Percentiles rank a stretch among this genome's conserved stretches.
Evolutionary conservation across 345 rosid species (phyloP).

Genomic region (Raphanus sativus): DNA sequence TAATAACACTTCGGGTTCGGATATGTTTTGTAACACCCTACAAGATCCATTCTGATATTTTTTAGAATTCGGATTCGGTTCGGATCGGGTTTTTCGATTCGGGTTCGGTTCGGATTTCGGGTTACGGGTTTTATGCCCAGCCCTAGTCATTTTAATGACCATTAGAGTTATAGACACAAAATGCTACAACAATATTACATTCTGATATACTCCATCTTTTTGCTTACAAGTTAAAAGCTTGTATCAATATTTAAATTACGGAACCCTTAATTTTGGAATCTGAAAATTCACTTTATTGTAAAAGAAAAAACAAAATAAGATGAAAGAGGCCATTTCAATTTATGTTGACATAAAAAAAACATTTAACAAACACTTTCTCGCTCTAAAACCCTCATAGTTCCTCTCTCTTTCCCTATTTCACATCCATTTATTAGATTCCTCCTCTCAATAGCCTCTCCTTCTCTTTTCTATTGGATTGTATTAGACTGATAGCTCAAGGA

Average conservation of each 20-base stretch:
- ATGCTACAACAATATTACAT: not conserved
- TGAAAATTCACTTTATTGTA: not conserved
- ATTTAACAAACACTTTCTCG: conserved; percentile 31
- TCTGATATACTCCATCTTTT: not conserved
- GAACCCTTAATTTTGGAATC: not conserved
- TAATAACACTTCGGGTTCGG: no score
- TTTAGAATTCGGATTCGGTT: no score
- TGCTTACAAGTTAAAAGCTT: not conserved
- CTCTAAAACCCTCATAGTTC: conserved; percentile 34
- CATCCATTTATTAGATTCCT: conserved; percentile 75
- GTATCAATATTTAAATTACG: not conserved
- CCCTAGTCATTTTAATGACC: conserved; percentile 25
- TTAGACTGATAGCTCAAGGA: conserved; percentile 52
- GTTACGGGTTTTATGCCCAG: no score
- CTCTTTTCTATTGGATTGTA: conserved; percentile 59
- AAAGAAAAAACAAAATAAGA: not conserved
- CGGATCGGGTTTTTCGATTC: no score
- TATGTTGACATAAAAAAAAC: not conserved
- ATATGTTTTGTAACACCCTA: no score
- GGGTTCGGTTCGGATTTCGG: no score
- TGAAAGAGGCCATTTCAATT: not conserved
- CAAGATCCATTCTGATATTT: no score
- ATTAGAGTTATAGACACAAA: not conserved
- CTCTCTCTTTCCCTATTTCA: conserved; percentile 37
- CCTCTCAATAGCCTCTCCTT: conserved; percentile 42